Base-by-base conservation (phyloP, 768 basidiomycete species). In the Mycena epipterygia region DNA sequence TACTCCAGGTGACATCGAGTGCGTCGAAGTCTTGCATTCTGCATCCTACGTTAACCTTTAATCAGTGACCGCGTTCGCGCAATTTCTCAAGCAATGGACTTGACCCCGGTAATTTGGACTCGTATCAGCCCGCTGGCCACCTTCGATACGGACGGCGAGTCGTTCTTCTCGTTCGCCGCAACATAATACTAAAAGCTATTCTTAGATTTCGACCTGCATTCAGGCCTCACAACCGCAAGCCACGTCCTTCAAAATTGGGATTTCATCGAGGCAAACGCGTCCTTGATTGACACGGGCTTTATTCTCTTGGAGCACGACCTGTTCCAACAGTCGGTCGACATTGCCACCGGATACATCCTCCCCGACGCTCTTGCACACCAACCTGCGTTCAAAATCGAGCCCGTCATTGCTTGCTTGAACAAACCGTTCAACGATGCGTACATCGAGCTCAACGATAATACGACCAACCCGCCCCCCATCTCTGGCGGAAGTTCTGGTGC, bases 301-400 rank as follows among this genome's bases (percentile, higher is more conserved):
- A 95, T 97, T 75, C 93, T 95, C 57, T 87, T 97, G 39, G 93
- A 94, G 79, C 93, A 94, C 78, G 95, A 96, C 80, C 85, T 95
- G 37, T 96, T 94, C 85, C 89, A 91, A 80, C 91, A 95, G 78
- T 86, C 90, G 1, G 95, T 96, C 49, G 93, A 96, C 69, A 86
- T 96, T 25, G 95, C 95, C 5, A 92, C 92, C 42, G 94, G 93
- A 41, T 96, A 96, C 83, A 90, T 96, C 76, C 86, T 96, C 19
- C 95, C 95, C 3, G 89, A 91, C 76, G 95, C 93, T 8, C 82
- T 95, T 69, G 90, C 91, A 5, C 88, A 88, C 77, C 81, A 86
- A 41, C 90, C 90, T 23, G 63, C 82, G 21, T 91, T 95, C 84
- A 88, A 84, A 52, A 91, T 97, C 69, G 82, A 88, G 80, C 91